Conservation (phyloP, 2,329 filamentous ascomycete species). For the Cryphonectria nitschkei region DNA sequence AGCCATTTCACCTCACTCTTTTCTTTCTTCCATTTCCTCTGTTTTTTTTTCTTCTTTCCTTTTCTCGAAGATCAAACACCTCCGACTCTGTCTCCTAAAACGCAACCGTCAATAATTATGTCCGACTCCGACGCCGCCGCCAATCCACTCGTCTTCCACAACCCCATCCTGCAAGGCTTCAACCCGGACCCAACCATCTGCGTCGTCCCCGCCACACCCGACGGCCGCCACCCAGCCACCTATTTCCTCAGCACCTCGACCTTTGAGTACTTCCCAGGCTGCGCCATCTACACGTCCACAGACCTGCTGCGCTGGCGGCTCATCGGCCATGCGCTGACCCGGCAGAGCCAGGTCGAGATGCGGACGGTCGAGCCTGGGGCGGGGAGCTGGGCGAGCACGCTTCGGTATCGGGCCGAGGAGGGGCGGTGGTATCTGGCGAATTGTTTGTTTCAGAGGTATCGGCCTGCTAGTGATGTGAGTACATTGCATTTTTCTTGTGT, state of each 20-base stretch:
- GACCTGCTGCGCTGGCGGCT: conserved; percentile 57
- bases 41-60: too few species aligned
- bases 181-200: conserved; percentile 63
- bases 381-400: conserved; percentile 52
- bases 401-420: conserved; percentile 46
- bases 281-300: conserved; percentile 62
- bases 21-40: too few species aligned
- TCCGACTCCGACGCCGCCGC: background rate
- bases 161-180: conserved; percentile 63
- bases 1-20: background rate
- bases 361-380: conserved; percentile 55
- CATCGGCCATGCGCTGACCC: conserved; percentile 55
- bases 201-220: conserved; percentile 38
- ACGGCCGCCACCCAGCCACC: conserved; percentile 33
- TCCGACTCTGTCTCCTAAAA: too few species aligned
- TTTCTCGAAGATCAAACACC: too few species aligned
- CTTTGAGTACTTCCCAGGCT: conserved; percentile 65
- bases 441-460: conserved; percentile 48
- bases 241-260: conserved; percentile 65
- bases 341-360: conserved; percentile 55
- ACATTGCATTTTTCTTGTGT: background rate
- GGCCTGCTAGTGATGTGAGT: conserved; percentile 40
- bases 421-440: conserved; percentile 51
- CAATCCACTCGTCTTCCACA: conserved; percentile 36
- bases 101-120: background rate